A percentile compares a stretch with the other conserved stretches of the same genome.
Conservation (phyloP, 164 flowering plant genomes). For the Dillenia suffruticosa region DNA sequence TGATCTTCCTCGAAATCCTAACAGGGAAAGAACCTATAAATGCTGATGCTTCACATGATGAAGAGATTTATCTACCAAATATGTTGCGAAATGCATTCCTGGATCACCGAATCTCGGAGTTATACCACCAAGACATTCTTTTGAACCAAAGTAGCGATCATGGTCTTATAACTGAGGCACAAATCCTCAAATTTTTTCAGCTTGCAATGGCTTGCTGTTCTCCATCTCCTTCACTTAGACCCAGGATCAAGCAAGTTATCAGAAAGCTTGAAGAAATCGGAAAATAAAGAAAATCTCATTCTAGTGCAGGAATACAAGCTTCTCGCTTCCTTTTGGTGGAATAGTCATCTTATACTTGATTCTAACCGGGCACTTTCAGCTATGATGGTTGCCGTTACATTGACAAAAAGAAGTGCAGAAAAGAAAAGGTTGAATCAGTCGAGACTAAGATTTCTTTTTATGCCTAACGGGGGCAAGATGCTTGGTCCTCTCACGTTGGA, state of each 20-base stretch:
- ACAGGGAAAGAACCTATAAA: constrained; percentile 68
- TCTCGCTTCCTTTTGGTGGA: no score
- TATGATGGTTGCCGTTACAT: no score
- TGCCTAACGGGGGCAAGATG: no score
- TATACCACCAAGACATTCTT: constrained; percentile 57
- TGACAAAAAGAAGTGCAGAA: no score
- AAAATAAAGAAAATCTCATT: constrained; percentile 14
- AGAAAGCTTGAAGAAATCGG: constrained; percentile 76
- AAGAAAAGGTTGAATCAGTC: no score
- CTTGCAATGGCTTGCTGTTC: constrained; percentile 95
- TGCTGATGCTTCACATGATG: constrained; percentile 39
- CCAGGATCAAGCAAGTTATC: constrained; percentile 57
- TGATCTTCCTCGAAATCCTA: constrained; percentile 78
- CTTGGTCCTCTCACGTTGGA: no score
- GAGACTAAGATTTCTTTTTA: no score
- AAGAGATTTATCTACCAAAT: constrained; percentile 55
- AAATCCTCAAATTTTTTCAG: constrained; percentile 60
- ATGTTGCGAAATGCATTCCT: constrained; percentile 61
- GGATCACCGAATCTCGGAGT: constrained; percentile 47
- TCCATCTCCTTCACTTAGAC: constrained; percentile 78
- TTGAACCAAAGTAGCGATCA: constrained; percentile 26
- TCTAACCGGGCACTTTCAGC: no score
- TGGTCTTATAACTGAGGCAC: constrained; percentile 41
- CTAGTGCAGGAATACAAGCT: no score
- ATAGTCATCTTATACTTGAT: no score